phyloP scores from a whole-genome alignment of 2,329 filamentous ascomycete species.

The Metarhizium robertsii region DNA sequence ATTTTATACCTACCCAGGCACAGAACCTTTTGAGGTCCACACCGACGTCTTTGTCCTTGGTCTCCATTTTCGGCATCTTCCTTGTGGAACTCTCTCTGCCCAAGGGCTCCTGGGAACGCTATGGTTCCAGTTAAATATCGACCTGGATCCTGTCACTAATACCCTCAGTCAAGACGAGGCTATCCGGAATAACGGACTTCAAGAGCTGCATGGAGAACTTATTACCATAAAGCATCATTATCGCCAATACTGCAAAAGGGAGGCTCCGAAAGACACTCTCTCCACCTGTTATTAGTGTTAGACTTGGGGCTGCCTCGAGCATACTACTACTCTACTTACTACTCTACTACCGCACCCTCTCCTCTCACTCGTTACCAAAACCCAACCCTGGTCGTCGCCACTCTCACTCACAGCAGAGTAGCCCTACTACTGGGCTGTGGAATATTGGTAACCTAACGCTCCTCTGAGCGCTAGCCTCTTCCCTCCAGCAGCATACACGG shows the following conservation, averaged over 20 bases:
- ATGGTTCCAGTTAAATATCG: conserved; percentile 9
- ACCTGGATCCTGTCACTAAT: conserved; percentile 8
- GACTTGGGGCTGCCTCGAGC: neutral
- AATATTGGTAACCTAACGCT: conserved; percentile 2
- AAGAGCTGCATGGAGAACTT: neutral
- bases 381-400: conserved; percentile 8
- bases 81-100: conserved; percentile 6
- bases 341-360: conserved; percentile 1
- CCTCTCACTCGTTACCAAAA: conserved; percentile 2
- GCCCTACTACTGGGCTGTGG: conserved; percentile 1
- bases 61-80: conserved; percentile 6
- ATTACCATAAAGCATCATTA: neutral
- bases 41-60: neutral
- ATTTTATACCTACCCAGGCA: conserved; percentile 2
- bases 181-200: neutral
- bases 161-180: neutral
- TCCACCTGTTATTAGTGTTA: neutral
- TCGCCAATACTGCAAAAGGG: neutral
- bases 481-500: conserved; percentile 1
- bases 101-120: neutral
- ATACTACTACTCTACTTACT: neutral
- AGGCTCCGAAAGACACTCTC: neutral
- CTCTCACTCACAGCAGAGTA: conserved; percentile 3
- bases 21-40: conserved; percentile 6
- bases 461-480: neutral